phyloP scores from a whole-genome alignment of 164 flowering plant genomes.

The Hamamelis virginiana region DNA sequence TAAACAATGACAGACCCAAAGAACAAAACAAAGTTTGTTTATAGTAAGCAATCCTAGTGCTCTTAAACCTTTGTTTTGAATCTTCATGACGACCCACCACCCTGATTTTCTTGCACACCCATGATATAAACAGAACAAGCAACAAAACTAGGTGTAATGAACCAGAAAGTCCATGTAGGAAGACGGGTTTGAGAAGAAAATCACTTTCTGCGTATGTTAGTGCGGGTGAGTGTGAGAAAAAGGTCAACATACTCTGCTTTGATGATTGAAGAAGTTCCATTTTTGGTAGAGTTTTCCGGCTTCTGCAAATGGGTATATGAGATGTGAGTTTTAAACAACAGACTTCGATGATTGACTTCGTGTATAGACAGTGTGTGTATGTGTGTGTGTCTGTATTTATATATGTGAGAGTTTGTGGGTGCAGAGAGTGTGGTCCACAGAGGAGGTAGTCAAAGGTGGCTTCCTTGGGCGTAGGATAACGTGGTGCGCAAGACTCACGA shows the following conservation, averaged over 20 bases:
- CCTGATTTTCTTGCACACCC: conserved; percentile 33
- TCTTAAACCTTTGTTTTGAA: conserved; percentile 21
- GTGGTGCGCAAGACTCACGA: too few species aligned
- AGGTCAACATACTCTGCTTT: conserved; percentile 7
- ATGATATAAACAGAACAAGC: conserved; percentile 30
- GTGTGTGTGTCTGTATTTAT: too few species aligned
- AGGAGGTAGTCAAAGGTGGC: too few species aligned
- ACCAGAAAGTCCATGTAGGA: conserved; percentile 51
- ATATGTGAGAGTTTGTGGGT: too few species aligned
- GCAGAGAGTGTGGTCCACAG: too few species aligned
- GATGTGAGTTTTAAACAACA: too few species aligned
- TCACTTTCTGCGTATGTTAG: conserved; percentile 12
- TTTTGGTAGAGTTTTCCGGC: not conserved
- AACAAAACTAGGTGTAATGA: conserved; percentile 48
- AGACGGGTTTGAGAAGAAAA: conserved; percentile 46
- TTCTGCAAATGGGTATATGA: too few species aligned
- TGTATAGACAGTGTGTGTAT: too few species aligned
- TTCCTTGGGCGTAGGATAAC: too few species aligned
- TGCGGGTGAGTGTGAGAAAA: conserved; percentile 10
- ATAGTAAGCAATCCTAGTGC: conserved; percentile 20
- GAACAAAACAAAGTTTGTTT: conserved; percentile 38
- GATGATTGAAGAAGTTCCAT: conserved; percentile 21
- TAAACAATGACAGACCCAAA: conserved; percentile 42
- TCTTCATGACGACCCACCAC: conserved; percentile 1
- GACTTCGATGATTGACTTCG: too few species aligned